Conservation (phyloP, 78 protist genomes). For the Speleostelium caveatum region DNA sequence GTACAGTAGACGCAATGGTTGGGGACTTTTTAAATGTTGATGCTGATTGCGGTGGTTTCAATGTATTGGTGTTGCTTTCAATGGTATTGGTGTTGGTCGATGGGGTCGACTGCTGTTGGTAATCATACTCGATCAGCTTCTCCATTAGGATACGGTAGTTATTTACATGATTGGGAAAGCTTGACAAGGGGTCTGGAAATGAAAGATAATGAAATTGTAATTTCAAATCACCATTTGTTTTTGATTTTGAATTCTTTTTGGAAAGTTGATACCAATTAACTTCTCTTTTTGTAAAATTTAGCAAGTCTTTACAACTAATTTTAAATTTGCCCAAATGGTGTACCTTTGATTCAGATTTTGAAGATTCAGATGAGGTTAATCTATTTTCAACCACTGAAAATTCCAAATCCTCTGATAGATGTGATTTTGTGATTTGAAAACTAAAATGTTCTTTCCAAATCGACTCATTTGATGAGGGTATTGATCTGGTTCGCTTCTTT, state of each 20-base stretch:
- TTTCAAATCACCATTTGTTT: constrained; percentile 55
- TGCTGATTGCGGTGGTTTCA: background rate
- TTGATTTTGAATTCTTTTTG: constrained; percentile 59
- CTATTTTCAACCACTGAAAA: background rate
- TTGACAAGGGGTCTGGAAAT: constrained; percentile 26
- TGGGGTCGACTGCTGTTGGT: background rate
- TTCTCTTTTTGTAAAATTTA: constrained; percentile 36
- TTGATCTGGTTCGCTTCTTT: constrained; percentile 46
- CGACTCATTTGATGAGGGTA: constrained; percentile 4
- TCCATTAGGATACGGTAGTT: constrained; percentile 37
- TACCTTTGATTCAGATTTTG: background rate
- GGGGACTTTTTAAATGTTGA: background rate
- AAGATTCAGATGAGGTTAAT: background rate
- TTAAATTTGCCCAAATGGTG: constrained; percentile 30
- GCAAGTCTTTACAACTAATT: constrained; percentile 30
- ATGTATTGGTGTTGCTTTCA: background rate
- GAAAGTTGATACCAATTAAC: constrained; percentile 57
- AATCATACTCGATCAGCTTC: constrained; percentile 16
- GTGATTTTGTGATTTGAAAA: constrained; percentile 26
- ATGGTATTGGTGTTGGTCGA: background rate
- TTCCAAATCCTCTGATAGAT: constrained; percentile 9
- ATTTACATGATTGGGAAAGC: constrained; percentile 6
- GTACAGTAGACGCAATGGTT: background rate
- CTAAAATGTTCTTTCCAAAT: constrained; percentile 50
- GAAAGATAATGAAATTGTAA: constrained; percentile 55